Evolutionary conservation across 2,329 filamentous ascomycete genomes (phyloP).

Genomic region (Trichoderma hamatum): DNA sequence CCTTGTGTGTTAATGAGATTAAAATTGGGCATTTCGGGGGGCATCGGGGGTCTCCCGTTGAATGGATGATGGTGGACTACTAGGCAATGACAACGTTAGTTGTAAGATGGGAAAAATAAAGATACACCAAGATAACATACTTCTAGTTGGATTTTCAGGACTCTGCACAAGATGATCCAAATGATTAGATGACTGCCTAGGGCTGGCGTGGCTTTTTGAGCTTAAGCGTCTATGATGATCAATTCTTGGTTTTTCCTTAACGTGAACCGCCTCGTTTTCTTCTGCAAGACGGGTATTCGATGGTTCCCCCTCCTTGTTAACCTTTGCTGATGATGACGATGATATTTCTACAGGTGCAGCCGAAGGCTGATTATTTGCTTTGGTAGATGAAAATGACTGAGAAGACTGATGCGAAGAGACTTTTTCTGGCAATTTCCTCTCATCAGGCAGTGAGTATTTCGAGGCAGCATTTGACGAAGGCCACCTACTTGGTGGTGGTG

Average conservation of each 20-base stretch:
- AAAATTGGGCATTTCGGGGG: neutral
- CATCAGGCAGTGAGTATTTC: neutral
- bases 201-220: constrained; percentile 24
- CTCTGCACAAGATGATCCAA: constrained; percentile 20
- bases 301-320: neutral
- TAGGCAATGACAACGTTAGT: neutral
- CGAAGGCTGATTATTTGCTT: neutral
- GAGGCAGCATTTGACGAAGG: neutral
- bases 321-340: neutral
- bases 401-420: neutral
- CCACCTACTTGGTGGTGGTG: neutral
- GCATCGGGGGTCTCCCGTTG: neutral
- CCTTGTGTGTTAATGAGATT: constrained; percentile 3
- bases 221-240: constrained; percentile 9
- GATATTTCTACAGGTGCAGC: neutral
- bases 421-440: constrained; percentile 10
- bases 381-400: neutral
- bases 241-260: constrained; percentile 2
- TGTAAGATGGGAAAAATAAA: neutral
- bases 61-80: neutral
- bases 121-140: neutral
- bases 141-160: constrained; percentile 11
- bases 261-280: neutral
- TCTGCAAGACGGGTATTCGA: neutral
- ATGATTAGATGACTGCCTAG: constrained; percentile 28